A percentile compares a stretch with the other conserved stretches of the same genome.
Evolutionary conservation across 1,139 yeast species (phyloP).

Genomic region (Kodamaea fungicola): DNA sequence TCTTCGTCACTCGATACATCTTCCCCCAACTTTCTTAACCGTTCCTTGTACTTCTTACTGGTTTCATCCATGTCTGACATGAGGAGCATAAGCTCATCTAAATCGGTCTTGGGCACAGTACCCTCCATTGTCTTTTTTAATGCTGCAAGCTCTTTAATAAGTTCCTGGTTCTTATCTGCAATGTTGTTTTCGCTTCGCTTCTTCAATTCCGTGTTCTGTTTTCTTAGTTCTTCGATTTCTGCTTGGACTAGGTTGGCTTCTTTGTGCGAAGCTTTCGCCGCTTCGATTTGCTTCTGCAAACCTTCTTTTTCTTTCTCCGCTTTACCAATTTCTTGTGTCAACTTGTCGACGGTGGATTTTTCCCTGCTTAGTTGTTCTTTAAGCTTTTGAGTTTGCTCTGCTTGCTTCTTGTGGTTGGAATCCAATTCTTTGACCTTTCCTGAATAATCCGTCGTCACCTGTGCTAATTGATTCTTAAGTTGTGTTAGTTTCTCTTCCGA

Average conservation of each 20-base stretch:
- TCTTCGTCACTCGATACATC: constrained; percentile 48
- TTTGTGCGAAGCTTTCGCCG: constrained; percentile 4
- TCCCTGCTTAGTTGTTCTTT: not conserved
- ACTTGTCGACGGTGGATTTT: not conserved
- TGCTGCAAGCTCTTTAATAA: not conserved
- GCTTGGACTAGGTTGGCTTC: constrained; percentile 1
- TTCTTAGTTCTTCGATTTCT: constrained; percentile 2
- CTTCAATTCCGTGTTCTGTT: constrained; percentile 10
- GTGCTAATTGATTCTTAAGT: not conserved
- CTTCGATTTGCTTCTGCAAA: constrained; percentile 4
- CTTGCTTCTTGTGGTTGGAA: not conserved
- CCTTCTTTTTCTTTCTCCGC: not conserved
- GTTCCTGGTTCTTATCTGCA: too few species aligned
- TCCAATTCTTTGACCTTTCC: not conserved
- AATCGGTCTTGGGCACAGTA: constrained; percentile 54
- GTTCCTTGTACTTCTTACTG: constrained; percentile 54
- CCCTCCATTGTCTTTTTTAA: constrained; percentile 13
- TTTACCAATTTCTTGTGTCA: not conserved
- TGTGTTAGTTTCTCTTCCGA: not conserved
- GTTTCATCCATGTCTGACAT: constrained; percentile 74
- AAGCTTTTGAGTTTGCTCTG: not conserved
- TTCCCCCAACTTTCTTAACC: constrained; percentile 47
- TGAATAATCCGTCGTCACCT: not conserved
- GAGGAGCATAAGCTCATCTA: constrained; percentile 73
- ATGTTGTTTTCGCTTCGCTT: constrained; percentile 1